Conservation (phyloP, 225 moss, liverwort and hornwort species). For the Physcomitrellopsis africana region DNA sequence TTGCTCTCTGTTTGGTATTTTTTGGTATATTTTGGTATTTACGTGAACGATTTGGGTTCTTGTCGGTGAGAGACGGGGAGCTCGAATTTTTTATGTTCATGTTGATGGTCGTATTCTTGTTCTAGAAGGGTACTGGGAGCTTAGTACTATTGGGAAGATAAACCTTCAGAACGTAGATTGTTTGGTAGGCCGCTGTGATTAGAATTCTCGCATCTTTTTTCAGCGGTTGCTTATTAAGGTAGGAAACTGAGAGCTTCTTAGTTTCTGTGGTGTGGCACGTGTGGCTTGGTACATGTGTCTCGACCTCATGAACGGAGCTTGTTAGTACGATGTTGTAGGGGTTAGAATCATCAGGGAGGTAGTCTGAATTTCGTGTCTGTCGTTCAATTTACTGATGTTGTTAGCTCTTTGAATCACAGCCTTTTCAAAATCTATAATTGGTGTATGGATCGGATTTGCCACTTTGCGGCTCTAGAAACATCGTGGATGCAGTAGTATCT, state of each 20-base stretch:
- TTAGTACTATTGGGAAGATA: not conserved
- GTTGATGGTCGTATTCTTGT: not conserved
- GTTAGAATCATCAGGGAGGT: constrained; percentile 5
- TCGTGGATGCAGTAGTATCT: not conserved
- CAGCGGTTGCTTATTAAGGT: not conserved
- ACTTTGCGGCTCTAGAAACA: not conserved
- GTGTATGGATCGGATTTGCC: not conserved
- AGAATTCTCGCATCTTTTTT: not conserved
- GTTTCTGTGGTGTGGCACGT: not conserved
- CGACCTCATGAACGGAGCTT: not conserved
- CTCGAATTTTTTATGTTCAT: too few relatives aligned
- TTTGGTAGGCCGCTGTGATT: not conserved
- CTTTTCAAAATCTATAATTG: not conserved
- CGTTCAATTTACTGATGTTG: not conserved
- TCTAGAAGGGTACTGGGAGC: not conserved
- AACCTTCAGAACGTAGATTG: not conserved
- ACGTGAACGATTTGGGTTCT: not conserved
- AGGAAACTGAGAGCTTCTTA: not conserved
- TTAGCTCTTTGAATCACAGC: not conserved
- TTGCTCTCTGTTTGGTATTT: too few relatives aligned
- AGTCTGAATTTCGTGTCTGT: not conserved
- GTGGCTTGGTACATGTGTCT: not conserved
- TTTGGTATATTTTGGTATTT: too few relatives aligned
- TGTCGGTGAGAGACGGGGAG: not conserved
- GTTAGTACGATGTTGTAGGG: not conserved